A percentile compares a stretch with the other conserved stretches of the same genome.
Evolutionary conservation across 805 yeast genomes (phyloP).

Genomic region (Pichia deserticola): DNA sequence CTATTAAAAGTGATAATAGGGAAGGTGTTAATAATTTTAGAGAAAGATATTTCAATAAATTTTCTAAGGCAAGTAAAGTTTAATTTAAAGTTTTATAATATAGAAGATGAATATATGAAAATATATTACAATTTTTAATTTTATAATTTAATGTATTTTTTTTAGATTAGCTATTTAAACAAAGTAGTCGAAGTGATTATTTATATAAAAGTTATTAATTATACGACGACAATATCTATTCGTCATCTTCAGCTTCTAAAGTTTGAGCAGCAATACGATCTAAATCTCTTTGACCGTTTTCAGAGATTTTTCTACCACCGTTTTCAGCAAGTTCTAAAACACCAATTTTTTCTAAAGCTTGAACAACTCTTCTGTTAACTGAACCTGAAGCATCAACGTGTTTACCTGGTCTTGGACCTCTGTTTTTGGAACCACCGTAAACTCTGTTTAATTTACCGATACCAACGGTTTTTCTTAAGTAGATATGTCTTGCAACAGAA

Average conservation of each 20-base stretch:
- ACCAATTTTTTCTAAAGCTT: conserved; percentile 97
- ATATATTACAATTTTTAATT: too few species aligned
- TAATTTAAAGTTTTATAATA: neutral
- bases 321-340: conserved; percentile 92
- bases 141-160: neutral
- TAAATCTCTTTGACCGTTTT: conserved; percentile 99
- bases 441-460: conserved; percentile 98
- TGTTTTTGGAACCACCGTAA: conserved; percentile 99
- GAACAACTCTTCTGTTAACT: conserved; percentile 96
- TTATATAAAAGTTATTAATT: neutral
- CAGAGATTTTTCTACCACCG: conserved; percentile 99
- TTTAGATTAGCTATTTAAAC: conserved; percentile 2
- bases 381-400: conserved; percentile 99
- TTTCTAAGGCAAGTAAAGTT: conserved; percentile 20
- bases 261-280: conserved; percentile 99
- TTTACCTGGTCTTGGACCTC: conserved; percentile 98
- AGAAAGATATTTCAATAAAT: conserved; percentile 68
- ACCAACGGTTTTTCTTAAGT: conserved; percentile 99
- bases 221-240: conserved; percentile 21
- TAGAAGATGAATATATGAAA: neutral
- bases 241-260: conserved; percentile 80
- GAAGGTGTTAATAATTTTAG: conserved; percentile 55
- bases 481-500: conserved; percentile 99
- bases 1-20: conserved; percentile 36
- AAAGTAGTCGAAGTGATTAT: neutral